Conservation (phyloP, 805 yeast genomes). For the Teunomyces atbi region DNA sequence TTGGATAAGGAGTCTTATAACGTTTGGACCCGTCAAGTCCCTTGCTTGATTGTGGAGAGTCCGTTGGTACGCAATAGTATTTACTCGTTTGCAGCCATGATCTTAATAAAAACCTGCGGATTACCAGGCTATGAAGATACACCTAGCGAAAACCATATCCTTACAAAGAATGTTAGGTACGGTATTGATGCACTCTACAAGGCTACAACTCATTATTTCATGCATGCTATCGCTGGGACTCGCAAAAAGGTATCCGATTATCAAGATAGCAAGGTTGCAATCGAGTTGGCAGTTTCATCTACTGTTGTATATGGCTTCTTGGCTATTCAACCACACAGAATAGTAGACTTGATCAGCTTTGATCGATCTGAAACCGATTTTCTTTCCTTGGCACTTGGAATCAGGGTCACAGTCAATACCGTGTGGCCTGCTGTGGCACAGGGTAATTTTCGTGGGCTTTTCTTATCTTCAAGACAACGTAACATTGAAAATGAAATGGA, state of each 20-base stretch:
- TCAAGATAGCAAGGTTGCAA: conserved; percentile 1
- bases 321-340: conserved; percentile 30
- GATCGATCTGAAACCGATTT: conserved; percentile 19
- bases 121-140: conserved; percentile 19
- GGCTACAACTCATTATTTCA: conserved; percentile 20
- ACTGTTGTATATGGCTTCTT: conserved; percentile 26
- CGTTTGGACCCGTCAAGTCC: conserved; percentile 26
- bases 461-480: neutral
- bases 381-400: conserved; percentile 18
- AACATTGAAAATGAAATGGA: conserved; percentile 7
- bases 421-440: neutral
- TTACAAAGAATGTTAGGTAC: conserved; percentile 1
- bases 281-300: conserved; percentile 19
- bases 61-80: conserved; percentile 26
- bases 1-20: conserved; percentile 17
- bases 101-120: conserved; percentile 6
- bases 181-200: neutral
- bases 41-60: conserved; percentile 22
- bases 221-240: conserved; percentile 14
- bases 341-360: conserved; percentile 28
- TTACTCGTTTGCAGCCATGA: conserved; percentile 21
- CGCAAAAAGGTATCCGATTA: conserved; percentile 6
- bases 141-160: neutral
- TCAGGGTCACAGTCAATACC: conserved; percentile 7
- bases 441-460: neutral